Base-by-base conservation (phyloP, 2,329 filamentous ascomycete genomes). In the Hypoxylon rubiginosum region DNA sequence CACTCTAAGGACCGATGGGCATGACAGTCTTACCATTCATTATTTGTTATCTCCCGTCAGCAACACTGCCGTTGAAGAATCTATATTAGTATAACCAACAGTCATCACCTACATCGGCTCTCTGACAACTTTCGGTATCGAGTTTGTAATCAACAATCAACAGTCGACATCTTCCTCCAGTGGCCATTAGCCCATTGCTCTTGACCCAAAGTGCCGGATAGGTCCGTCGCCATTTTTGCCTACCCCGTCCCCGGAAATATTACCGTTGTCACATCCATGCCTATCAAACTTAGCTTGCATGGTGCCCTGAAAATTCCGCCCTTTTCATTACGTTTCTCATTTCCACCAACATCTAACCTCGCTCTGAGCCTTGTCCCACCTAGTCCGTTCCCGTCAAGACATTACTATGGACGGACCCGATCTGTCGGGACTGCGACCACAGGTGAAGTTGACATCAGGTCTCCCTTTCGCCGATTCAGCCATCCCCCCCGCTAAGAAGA, bases 401-500 rank as follows among this genome's bases (percentile, higher is more conserved):
- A 61, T 57, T 48, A 71, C 61, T 39, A 76, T 76, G 74, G 72
- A 74, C 53, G 62, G 59, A 43, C 59, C 71, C 58, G 64, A 73
- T 67, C 64, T 71, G 26, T 71, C 67, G 48, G 66, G 64, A 62
- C 64, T 70, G 58, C 70, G 64, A 62, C 55, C 73, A 60, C 68
- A 71, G 52, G 32, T 45, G 41, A 46, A 58, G 30, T 63, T 56
- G 59, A 56, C 32, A 54, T 64, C 70, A 30, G 64, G 52, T 58
- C 58, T 64, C 26, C 54, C 58, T 30, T 70, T 70, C 9, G 30
- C 69, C 32, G 66, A 69, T 49, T 34, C 69, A 36, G 41, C 58
- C 32, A 59, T 61, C 32, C 66, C 72, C 48, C 68, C 71, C 15
- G 71, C 74, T 49, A 84, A 81, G 77, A 87, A 86, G 78, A 86